Evolutionary conservation across 2,329 filamentous ascomycete genomes (phyloP).

Genomic region (Penicillium occitanis): DNA sequence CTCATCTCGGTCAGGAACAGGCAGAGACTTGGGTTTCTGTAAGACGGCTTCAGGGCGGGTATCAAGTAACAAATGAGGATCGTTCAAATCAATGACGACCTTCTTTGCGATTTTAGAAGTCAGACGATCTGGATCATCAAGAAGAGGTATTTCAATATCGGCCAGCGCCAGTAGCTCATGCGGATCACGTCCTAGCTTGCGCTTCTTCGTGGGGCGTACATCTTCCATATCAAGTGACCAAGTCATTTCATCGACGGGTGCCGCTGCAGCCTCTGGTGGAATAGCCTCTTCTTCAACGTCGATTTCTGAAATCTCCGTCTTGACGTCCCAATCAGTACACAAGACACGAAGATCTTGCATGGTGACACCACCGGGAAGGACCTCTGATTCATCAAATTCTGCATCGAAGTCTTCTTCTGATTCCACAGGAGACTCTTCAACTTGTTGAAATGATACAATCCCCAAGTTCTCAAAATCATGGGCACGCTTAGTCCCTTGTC

Average conservation of each 20-base stretch:
- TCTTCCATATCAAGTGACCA: slow-evolving; percentile 46
- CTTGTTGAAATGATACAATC: slow-evolving; percentile 44
- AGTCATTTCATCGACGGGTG: slow-evolving; percentile 58
- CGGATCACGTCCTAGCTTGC: slow-evolving; percentile 52
- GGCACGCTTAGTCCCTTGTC: slow-evolving; percentile 55
- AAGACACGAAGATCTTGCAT: slow-evolving; percentile 80
- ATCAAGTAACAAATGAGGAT: slow-evolving; percentile 82
- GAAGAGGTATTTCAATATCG: slow-evolving; percentile 65
- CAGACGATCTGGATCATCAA: slow-evolving; percentile 76
- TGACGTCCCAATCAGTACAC: slow-evolving; percentile 79
- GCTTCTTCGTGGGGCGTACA: slow-evolving; percentile 63
- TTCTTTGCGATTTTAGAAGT: slow-evolving; percentile 73
- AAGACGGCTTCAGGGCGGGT: slow-evolving; percentile 63
- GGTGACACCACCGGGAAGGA: slow-evolving; percentile 67
- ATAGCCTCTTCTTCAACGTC: slow-evolving; percentile 31
- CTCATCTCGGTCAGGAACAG: slow-evolving; percentile 51
- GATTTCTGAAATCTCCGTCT: slow-evolving; percentile 53
- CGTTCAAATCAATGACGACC: slow-evolving; percentile 81
- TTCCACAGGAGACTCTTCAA: slow-evolving; percentile 50
- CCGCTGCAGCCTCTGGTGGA: slow-evolving; percentile 28
- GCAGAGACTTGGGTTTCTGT: slow-evolving; percentile 50
- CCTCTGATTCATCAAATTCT: slow-evolving; percentile 60
- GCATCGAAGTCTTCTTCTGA: slow-evolving; percentile 53
- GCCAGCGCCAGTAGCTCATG: slow-evolving; percentile 53
- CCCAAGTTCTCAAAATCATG: slow-evolving; percentile 58